phyloP scores from a whole-genome alignment of 257 asterid species.

The Lithospermum erythrorhizon region DNA sequence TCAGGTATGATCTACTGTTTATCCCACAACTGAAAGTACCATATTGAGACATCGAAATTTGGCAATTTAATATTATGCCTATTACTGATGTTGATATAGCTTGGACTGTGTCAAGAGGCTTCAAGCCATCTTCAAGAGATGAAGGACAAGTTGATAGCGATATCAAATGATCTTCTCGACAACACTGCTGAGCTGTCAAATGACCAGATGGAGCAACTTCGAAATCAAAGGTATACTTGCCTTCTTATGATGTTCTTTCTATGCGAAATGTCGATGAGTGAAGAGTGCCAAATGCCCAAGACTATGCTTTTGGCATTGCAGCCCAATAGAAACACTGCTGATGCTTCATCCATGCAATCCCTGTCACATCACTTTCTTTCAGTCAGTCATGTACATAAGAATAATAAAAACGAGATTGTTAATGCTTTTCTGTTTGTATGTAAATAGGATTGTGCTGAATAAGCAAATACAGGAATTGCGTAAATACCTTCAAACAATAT shows the following conservation, averaged over 20 bases:
- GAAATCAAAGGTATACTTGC: constrained; percentile 59
- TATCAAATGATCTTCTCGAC: constrained; percentile 87
- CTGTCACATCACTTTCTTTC: constrained; percentile 8
- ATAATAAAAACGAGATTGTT: background rate
- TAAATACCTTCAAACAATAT: constrained; percentile 38
- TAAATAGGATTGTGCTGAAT: constrained; percentile 67
- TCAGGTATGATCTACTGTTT: constrained; percentile 36
- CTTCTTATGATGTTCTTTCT: constrained; percentile 4
- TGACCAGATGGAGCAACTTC: constrained; percentile 62
- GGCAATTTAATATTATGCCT: constrained; percentile 14
- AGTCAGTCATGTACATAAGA: background rate
- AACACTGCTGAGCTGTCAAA: constrained; percentile 54
- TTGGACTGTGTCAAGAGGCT: constrained; percentile 83
- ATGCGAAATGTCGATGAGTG: background rate
- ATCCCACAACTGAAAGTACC: background rate
- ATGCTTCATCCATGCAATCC: constrained; percentile 5
- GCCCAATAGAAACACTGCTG: background rate
- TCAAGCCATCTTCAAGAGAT: constrained; percentile 60
- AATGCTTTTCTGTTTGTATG: constrained; percentile 17
- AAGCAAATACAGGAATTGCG: constrained; percentile 74
- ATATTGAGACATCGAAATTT: constrained; percentile 13
- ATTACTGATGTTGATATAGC: constrained; percentile 38
- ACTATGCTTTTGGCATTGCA: background rate
- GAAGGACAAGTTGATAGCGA: constrained; percentile 69
- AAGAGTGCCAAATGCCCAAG: background rate